phyloP scores from a whole-genome alignment of 805 yeast species.

The Candida morakotiae region DNA sequence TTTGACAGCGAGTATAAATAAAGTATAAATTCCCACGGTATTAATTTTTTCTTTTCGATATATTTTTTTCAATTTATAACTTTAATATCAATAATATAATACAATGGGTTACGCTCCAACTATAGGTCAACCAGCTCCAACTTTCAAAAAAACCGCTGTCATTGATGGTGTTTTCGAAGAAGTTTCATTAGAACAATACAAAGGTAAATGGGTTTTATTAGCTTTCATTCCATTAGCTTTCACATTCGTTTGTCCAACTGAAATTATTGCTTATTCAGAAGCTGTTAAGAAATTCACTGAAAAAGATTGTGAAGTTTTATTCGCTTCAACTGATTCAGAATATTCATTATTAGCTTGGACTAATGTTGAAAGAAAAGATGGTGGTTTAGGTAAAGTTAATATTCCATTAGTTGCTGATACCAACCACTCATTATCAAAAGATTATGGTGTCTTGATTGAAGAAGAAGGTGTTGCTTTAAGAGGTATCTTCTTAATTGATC shows the following conservation, averaged over 20 bases:
- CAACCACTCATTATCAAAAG: slow-evolving; percentile 90
- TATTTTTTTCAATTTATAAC: neutral
- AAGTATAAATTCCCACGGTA: neutral
- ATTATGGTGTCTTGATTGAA: slow-evolving; percentile 96
- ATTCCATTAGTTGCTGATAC: slow-evolving; percentile 96
- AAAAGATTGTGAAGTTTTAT: slow-evolving; percentile 82
- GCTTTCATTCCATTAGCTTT: slow-evolving; percentile 98
- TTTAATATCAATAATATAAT: too few species aligned
- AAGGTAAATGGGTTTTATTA: slow-evolving; percentile 96
- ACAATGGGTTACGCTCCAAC: slow-evolving; percentile 66
- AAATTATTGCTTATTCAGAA: slow-evolving; percentile 97
- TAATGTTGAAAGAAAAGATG: slow-evolving; percentile 91
- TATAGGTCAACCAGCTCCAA: slow-evolving; percentile 95
- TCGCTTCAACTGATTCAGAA: slow-evolving; percentile 98
- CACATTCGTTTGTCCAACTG: slow-evolving; percentile 99
- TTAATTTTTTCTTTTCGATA: neutral
- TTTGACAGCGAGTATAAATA: neutral
- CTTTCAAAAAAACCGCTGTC: slow-evolving; percentile 95
- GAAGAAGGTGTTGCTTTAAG: slow-evolving; percentile 97
- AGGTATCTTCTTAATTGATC: slow-evolving; percentile 98
- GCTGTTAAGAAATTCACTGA: slow-evolving; percentile 87
- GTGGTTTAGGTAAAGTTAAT: slow-evolving; percentile 95
- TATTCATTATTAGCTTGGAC: slow-evolving; percentile 98
- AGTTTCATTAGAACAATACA: slow-evolving; percentile 87
- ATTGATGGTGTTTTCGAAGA: slow-evolving; percentile 96